phyloP scores from a whole-genome alignment of 148 eudicot genomes.

The Persicaria maculosa region DNA sequence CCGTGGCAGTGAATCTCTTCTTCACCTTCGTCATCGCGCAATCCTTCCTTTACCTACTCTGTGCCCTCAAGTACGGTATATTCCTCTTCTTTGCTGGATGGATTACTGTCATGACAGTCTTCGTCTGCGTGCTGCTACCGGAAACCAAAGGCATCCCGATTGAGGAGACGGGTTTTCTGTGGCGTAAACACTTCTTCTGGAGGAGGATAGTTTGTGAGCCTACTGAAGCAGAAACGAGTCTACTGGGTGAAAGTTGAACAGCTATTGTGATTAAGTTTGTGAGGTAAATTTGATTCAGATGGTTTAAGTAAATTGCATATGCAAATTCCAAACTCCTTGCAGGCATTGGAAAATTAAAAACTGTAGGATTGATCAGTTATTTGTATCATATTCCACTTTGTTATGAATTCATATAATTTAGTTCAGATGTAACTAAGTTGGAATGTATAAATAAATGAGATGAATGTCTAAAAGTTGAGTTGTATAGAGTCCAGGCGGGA shows the following conservation, averaged over 20 bases:
- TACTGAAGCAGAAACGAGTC: background rate
- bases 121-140: constrained; percentile 59
- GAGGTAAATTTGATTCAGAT: background rate
- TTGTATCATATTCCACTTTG: no score
- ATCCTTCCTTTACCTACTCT: constrained; percentile 58
- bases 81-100: constrained; percentile 72
- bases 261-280: background rate
- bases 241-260: background rate
- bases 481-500: no score
- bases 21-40: constrained; percentile 85
- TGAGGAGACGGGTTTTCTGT: constrained; percentile 69
- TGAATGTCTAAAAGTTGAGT: no score
- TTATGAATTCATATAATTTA: no score
- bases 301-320: background rate
- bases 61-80: constrained; percentile 61
- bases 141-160: constrained; percentile 88
- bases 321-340: background rate
- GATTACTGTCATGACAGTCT: constrained; percentile 59
- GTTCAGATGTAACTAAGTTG: no score
- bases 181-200: constrained; percentile 80
- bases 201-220: background rate
- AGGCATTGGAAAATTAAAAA: no score
- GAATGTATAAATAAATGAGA: no score
- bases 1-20: constrained; percentile 75
- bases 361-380: no score